phyloP scores from a whole-genome alignment of 129 eudicot genomes.

The Flaveria trinervia region DNA sequence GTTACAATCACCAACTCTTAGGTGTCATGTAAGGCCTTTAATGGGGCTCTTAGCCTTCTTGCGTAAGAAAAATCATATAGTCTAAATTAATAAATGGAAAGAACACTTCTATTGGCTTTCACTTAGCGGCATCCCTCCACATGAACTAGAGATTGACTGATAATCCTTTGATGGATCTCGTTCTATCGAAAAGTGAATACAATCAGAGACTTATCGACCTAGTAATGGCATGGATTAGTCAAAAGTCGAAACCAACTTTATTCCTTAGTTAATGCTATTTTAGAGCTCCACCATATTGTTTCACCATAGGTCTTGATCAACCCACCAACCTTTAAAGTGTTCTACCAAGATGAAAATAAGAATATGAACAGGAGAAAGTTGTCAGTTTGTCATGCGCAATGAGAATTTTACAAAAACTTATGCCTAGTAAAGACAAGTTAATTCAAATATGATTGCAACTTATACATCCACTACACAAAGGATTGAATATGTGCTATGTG shows the following conservation, averaged over 20 bases:
- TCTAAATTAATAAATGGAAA: too few relatives aligned
- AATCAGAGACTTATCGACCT: too few relatives aligned
- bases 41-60: neutral
- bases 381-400: slow-evolving; percentile 25
- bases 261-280: too few relatives aligned
- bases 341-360: slow-evolving; percentile 7
- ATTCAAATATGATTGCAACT: slow-evolving; percentile 32
- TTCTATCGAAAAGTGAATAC: too few relatives aligned
- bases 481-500: slow-evolving; percentile 45
- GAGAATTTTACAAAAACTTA: slow-evolving; percentile 17
- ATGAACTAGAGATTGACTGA: too few relatives aligned
- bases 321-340: neutral
- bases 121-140: too few relatives aligned
- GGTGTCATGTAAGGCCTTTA: neutral
- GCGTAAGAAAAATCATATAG: too few relatives aligned
- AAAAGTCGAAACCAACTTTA: too few relatives aligned
- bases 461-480: slow-evolving; percentile 31
- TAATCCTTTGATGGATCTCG: too few relatives aligned
- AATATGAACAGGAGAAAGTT: slow-evolving; percentile 33
- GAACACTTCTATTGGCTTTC: too few relatives aligned
- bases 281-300: neutral
- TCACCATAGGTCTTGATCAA: neutral
- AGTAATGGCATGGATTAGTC: too few relatives aligned
- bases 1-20: too few relatives aligned
- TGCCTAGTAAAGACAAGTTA: slow-evolving; percentile 29